Evolutionary conservation across 176 grass and related monocot genomes (phyloP).

Genomic region (Avena insularis): DNA sequence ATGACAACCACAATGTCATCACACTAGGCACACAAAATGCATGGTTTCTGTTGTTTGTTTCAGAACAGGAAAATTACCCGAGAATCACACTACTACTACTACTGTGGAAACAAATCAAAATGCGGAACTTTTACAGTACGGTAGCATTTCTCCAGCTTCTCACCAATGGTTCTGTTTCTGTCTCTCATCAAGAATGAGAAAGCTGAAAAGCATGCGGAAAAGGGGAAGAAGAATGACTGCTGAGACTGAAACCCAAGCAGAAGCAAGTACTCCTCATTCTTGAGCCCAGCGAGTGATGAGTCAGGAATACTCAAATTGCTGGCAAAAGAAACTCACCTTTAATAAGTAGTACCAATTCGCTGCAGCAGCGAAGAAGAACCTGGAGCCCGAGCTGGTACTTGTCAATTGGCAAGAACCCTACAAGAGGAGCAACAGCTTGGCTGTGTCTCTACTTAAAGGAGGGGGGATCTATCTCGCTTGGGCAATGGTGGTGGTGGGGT

Average conservation of each 20-base stretch:
- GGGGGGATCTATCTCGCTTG: slow-evolving; percentile 23
- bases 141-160: not conserved
- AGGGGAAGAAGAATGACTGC: not conserved
- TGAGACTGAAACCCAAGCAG: slow-evolving; percentile 35
- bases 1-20: slow-evolving; percentile 18
- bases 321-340: slow-evolving; percentile 53
- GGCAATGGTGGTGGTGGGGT: slow-evolving; percentile 36
- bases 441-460: slow-evolving; percentile 47
- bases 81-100: not conserved
- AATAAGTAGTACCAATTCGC: not conserved
- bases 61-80: not conserved
- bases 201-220: slow-evolving; percentile 43
- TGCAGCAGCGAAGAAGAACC: slow-evolving; percentile 30
- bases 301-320: slow-evolving; percentile 8
- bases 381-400: not conserved
- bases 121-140: not conserved
- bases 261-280: slow-evolving; percentile 44
- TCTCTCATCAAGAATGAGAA: not conserved
- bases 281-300: slow-evolving; percentile 13
- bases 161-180: not conserved
- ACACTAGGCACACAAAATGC: not conserved
- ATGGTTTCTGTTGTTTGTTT: not conserved
- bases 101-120: not conserved
- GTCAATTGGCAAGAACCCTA: slow-evolving; percentile 13
- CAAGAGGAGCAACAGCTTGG: slow-evolving; percentile 23